These are phyloP conservation scores for Triangularia setosa DNA, from an alignment of 2,329 filamentous ascomycete species.

Conservation along the genomic window DNA sequence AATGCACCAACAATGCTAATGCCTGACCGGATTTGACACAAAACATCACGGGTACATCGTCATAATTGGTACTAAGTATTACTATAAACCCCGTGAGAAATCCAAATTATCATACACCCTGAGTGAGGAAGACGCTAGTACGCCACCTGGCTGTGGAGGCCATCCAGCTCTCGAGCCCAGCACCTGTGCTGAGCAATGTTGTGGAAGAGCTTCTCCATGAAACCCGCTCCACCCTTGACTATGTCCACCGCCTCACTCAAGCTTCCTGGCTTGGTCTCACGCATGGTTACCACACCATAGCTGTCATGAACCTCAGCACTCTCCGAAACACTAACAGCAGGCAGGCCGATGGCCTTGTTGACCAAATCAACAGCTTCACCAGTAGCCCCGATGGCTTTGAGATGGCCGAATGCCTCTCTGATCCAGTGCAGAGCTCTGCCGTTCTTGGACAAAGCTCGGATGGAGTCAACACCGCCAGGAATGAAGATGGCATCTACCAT, in stretches of 20 bases:
- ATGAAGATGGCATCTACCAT: conserved; percentile 79
- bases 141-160: conserved; percentile 62
- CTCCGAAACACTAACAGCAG: conserved; percentile 40
- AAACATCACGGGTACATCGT: too few relatives aligned
- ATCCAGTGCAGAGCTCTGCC: conserved; percentile 74
- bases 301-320: conserved; percentile 56
- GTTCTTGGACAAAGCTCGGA: conserved; percentile 61
- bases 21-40: too few relatives aligned
- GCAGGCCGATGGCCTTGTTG: conserved; percentile 42
- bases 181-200: conserved; percentile 69
- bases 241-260: conserved; percentile 61
- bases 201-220: conserved; percentile 67
- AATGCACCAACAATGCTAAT: too few relatives aligned
- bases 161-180: conserved; percentile 70
- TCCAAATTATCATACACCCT: neutral
- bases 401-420: conserved; percentile 74
- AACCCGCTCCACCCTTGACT: conserved; percentile 62
- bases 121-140: conserved; percentile 46
- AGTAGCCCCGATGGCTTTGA: conserved; percentile 73
- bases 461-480: conserved; percentile 63
- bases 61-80: neutral
- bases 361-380: conserved; percentile 68
- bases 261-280: conserved; percentile 48
- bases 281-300: conserved; percentile 74
- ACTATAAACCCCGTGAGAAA: neutral